phyloP scores from a whole-genome alignment of 2,329 filamentous ascomycete genomes.

The Colletotrichum sp. region DNA sequence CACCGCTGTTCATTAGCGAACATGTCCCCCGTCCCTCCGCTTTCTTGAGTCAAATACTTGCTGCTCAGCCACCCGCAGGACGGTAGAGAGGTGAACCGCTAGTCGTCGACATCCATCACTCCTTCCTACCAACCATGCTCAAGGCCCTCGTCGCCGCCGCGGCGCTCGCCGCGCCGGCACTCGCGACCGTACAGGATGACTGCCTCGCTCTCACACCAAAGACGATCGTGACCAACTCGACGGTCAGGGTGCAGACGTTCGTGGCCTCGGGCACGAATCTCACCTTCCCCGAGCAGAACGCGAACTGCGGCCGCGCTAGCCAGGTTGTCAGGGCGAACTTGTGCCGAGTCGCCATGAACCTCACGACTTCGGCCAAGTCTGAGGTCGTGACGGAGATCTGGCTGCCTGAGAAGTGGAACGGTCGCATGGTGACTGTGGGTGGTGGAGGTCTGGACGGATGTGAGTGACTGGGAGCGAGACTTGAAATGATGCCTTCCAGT shows the following conservation, averaged over 20 bases:
- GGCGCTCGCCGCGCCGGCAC: background rate
- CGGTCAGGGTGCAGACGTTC: constrained; percentile 17
- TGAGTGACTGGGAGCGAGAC: background rate
- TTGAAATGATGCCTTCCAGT: background rate
- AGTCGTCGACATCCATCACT: background rate
- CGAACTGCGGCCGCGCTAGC: constrained; percentile 30
- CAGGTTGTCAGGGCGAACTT: constrained; percentile 23
- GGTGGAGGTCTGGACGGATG: constrained; percentile 55
- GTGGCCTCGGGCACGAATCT: constrained; percentile 32
- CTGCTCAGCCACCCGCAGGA: background rate
- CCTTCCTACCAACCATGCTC: background rate
- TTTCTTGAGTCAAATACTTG: background rate
- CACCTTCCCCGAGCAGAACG: constrained; percentile 31
- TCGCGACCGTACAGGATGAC: background rate
- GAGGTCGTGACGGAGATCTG: constrained; percentile 49
- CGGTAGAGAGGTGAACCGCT: background rate
- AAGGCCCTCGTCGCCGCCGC: background rate
- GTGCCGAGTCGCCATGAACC: constrained; percentile 29
- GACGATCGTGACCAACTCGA: constrained; percentile 25
- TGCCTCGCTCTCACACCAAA: constrained; percentile 6
- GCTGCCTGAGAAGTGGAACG: constrained; percentile 49
- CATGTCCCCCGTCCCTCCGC: background rate
- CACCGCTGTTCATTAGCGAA: background rate
- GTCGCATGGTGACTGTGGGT: constrained; percentile 50
- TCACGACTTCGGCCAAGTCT: constrained; percentile 37